Evolutionary conservation across 148 eudicot species (phyloP), one percentile per base, ranked within the genome.

Genomic region (Persicaria maculosa): DNA sequence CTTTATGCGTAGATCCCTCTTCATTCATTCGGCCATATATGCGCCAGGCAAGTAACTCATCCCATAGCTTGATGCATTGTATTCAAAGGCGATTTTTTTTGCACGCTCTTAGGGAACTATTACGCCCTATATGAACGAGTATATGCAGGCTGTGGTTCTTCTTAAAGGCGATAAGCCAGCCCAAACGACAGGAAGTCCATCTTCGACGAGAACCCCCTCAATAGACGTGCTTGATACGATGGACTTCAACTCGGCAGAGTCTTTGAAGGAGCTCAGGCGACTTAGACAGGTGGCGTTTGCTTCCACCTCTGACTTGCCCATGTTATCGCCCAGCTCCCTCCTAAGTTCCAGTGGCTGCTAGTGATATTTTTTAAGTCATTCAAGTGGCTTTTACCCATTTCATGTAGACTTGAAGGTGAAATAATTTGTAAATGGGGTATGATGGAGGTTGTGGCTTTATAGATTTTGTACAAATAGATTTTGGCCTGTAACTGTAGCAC

Each of bases 201-300:
- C 80, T 47, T 76, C 84, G 36, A 86, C 81, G 65, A 83, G 95
- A 68, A 85, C 91, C 0, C 88, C 84, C 81, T 92, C 97, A 19
- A 88, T 87, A 75, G 97, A 92, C 76, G 79, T 87, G 8, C 79
- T 84, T 43, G 92, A 88, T 69, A 90, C 83, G 7, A 88, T 84
- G 75, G 95, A 90, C 50, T 90, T 88, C 86, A 92, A 92, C 84
- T 82, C 86, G 15, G 90, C 95, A 3, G 88, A 81, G 84, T 78
- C 84, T 74, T 71, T 88, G 59, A 81, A 79, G 36, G 84, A 84
- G 52, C 54, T 89, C 46, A 73, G 44, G 53, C 87, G 79, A 47
- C 86, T 78, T 65, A 84, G 79, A 73, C 81, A 78, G 58, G 74
- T 89, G 6, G 93, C 91, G 74, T 84, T 89, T 20, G 19, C 46